Percentiles rank a stretch among this genome's conserved stretches.
Conservation (phyloP, 2,329 filamentous ascomycete genomes). For the Pyrenochaeta sp. region DNA sequence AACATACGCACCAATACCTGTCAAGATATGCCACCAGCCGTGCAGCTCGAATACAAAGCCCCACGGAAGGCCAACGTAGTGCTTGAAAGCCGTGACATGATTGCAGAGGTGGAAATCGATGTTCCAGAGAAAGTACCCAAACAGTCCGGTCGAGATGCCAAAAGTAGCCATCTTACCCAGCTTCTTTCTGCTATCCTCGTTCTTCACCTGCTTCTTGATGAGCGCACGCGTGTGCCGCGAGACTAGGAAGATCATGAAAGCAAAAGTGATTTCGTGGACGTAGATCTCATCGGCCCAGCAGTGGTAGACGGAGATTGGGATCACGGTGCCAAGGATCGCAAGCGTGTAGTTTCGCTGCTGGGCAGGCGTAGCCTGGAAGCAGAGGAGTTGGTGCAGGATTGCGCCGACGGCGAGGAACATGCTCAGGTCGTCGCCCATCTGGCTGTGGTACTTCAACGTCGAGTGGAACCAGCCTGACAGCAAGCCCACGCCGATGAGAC, state of each 20-base stretch:
- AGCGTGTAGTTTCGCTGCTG: slow-evolving; percentile 34
- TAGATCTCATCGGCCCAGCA: slow-evolving; percentile 50
- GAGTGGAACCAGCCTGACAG: slow-evolving; percentile 54
- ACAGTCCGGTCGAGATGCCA: slow-evolving; percentile 53
- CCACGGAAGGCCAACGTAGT: slow-evolving; percentile 60
- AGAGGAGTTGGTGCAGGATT: slow-evolving; percentile 60
- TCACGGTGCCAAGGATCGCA: slow-evolving; percentile 37
- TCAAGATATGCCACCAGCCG: slow-evolving; percentile 71
- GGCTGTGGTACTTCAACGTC: slow-evolving; percentile 55
- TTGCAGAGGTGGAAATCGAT: slow-evolving; percentile 63
- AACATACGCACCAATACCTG: slow-evolving; percentile 60
- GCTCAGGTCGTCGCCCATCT: slow-evolving; percentile 65
- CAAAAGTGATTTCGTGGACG: slow-evolving; percentile 49
- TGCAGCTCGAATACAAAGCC: slow-evolving; percentile 66
- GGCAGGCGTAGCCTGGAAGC: slow-evolving; percentile 43
- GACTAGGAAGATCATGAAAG: slow-evolving; percentile 52
- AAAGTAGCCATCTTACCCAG: slow-evolving; percentile 36
- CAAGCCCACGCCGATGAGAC: slow-evolving; percentile 53
- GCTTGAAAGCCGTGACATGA: slow-evolving; percentile 56
- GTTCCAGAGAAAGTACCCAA: slow-evolving; percentile 63
- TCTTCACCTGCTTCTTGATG: slow-evolving; percentile 36
- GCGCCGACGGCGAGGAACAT: slow-evolving; percentile 64
- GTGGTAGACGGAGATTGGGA: slow-evolving; percentile 46
- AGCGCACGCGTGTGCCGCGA: slow-evolving; percentile 34
- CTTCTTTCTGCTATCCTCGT: slow-evolving; percentile 25